phyloP scores from a whole-genome alignment of 75 land plant species.

The Pseudotsuga menziesii region DNA sequence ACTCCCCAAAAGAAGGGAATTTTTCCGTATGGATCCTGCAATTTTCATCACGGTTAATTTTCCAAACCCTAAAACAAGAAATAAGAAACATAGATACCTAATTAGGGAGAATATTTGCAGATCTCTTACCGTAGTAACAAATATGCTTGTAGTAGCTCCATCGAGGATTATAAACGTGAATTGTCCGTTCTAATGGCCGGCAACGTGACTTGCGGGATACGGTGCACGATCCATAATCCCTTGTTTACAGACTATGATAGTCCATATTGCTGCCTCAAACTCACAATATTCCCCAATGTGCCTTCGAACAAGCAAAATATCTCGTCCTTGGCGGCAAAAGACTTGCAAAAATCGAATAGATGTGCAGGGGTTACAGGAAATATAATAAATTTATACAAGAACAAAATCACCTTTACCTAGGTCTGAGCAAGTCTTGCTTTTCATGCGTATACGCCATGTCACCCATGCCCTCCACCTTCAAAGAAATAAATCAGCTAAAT shows the following conservation, averaged over 20 bases:
- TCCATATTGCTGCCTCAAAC: slow-evolving; percentile 65
- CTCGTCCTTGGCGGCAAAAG: slow-evolving; percentile 54
- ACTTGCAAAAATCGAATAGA: slow-evolving; percentile 33
- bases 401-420: slow-evolving; percentile 44
- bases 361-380: neutral
- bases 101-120: neutral
- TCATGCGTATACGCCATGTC: slow-evolving; percentile 69
- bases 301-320: slow-evolving; percentile 72
- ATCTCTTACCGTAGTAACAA: slow-evolving; percentile 35
- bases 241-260: slow-evolving; percentile 56
- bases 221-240: slow-evolving; percentile 68
- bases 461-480: slow-evolving; percentile 42
- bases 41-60: neutral
- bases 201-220: slow-evolving; percentile 64
- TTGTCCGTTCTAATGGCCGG: slow-evolving; percentile 48
- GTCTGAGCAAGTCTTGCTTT: slow-evolving; percentile 47
- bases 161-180: slow-evolving; percentile 80
- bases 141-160: slow-evolving; percentile 12
- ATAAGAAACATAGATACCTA: no score
- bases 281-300: slow-evolving; percentile 44
- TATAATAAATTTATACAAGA: neutral
- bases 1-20: slow-evolving; percentile 54
- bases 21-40: slow-evolving; percentile 47
- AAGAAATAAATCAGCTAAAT: no score
- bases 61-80: neutral